A percentile compares a stretch with the other conserved stretches of the same genome.
Evolutionary conservation across 2,329 filamentous ascomycete species (phyloP).

Genomic region (Botrytis paeoniae): DNA sequence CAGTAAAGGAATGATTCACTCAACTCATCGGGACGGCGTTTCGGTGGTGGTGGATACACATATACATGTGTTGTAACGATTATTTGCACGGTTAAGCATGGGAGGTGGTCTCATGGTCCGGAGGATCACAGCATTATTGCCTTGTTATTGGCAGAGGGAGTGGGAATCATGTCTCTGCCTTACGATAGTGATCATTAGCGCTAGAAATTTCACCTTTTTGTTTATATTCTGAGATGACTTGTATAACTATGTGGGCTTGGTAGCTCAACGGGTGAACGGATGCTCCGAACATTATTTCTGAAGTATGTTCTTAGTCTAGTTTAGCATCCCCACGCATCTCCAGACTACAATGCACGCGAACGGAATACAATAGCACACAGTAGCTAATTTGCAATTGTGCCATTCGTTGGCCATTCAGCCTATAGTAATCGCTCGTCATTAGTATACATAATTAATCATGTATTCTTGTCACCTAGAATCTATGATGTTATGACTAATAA

Average conservation of each 20-base stretch:
- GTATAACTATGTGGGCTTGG: neutral
- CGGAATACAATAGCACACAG: no score
- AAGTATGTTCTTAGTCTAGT: neutral
- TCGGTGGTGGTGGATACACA: constrained; percentile 16
- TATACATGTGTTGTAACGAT: constrained; percentile 7
- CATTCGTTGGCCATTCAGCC: no score
- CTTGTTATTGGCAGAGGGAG: neutral
- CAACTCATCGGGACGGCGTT: constrained; percentile 26
- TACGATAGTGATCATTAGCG: constrained; percentile 19
- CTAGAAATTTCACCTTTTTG: constrained; percentile 3
- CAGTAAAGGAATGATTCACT: constrained; percentile 21
- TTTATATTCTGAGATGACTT: neutral
- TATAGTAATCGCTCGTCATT: neutral
- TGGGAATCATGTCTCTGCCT: constrained; percentile 2
- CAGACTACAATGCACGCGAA: neutral
- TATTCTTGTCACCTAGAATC: no score
- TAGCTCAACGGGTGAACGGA: neutral
- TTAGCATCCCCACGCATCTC: neutral
- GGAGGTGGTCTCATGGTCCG: neutral
- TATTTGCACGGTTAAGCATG: constrained; percentile 6
- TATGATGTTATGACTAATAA: no score
- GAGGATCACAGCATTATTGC: constrained; percentile 18
- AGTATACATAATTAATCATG: neutral
- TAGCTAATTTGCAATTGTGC: neutral
- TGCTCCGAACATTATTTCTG: neutral